Evolutionary conservation across 768 basidiomycete species (phyloP).

Genomic region (Lactarius sanguifluus): DNA sequence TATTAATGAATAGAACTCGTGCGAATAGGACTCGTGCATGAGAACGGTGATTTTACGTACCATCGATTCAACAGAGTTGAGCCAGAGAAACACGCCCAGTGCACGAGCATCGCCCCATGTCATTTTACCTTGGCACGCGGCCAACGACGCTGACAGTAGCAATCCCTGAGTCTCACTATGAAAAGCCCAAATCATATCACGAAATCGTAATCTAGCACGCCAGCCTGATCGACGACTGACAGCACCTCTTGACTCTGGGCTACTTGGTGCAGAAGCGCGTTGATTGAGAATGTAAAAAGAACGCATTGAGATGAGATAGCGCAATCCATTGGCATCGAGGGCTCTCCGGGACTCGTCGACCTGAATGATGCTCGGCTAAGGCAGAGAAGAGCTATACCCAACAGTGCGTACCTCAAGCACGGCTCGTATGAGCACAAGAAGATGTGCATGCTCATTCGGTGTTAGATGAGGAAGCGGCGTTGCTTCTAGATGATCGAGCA

Average conservation of each 20-base stretch:
- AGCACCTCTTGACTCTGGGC: slow-evolving; percentile 45
- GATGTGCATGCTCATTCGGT: slow-evolving; percentile 76
- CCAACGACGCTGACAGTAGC: slow-evolving; percentile 64
- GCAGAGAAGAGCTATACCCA: slow-evolving; percentile 8
- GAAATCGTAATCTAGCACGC: slow-evolving; percentile 79
- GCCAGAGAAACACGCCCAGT: slow-evolving; percentile 85
- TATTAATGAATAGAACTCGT: slow-evolving; percentile 8
- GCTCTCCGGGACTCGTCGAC: slow-evolving; percentile 90
- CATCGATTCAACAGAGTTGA: slow-evolving; percentile 73
- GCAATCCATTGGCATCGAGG: slow-evolving; percentile 86
- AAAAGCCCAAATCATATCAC: slow-evolving; percentile 97
- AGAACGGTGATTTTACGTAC: slow-evolving; percentile 45
- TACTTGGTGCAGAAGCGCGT: slow-evolving; percentile 52
- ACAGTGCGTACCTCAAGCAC: slow-evolving; percentile 68
- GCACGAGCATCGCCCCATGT: slow-evolving; percentile 86
- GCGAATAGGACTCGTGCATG: slow-evolving; percentile 1
- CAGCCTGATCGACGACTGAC: slow-evolving; percentile 51
- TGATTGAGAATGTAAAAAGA: slow-evolving; percentile 85
- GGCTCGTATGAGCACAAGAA: slow-evolving; percentile 83
- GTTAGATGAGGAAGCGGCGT: slow-evolving; percentile 69
- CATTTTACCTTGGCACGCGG: slow-evolving; percentile 83
- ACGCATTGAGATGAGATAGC: slow-evolving; percentile 91
- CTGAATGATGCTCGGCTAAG: slow-evolving; percentile 41
- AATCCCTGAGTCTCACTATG: slow-evolving; percentile 93
- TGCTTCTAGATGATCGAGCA: slow-evolving; percentile 65